These are phyloP conservation scores for Talaromyces sp. DNA, from an alignment of 2,329 filamentous ascomycete species.

Conservation along the genomic window DNA sequence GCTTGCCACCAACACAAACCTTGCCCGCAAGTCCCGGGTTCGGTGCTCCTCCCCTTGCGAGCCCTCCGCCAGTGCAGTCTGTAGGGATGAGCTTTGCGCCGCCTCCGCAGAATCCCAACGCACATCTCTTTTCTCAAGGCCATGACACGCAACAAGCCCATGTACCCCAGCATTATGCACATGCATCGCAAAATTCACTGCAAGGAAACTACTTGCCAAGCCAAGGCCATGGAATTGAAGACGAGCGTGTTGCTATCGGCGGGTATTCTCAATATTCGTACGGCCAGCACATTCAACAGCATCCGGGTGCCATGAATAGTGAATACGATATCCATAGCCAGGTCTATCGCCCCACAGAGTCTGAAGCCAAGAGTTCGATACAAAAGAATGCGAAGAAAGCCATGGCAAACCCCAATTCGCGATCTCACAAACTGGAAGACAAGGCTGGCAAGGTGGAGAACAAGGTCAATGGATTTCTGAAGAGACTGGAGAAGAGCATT, in stretches of 20 bases:
- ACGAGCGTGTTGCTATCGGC: constrained; percentile 21
- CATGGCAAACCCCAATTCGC: constrained; percentile 27
- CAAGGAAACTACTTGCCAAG: constrained; percentile 15
- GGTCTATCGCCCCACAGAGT: constrained; percentile 43
- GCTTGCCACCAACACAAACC: constrained; percentile 24
- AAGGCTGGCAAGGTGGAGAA: constrained; percentile 36
- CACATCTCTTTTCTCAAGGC: constrained; percentile 29
- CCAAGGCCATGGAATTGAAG: constrained; percentile 12
- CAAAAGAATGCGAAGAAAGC: constrained; percentile 31
- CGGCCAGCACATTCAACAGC: constrained; percentile 25
- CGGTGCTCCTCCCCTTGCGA: constrained; percentile 17
- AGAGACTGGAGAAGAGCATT: constrained; percentile 41
- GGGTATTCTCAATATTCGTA: constrained; percentile 43
- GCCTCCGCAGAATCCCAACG: constrained; percentile 30
- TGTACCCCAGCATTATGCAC: constrained; percentile 11
- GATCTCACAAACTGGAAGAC: constrained; percentile 35
- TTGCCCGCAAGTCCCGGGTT: constrained; percentile 26
- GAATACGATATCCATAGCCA: constrained; percentile 44
- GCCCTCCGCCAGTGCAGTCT: constrained; percentile 14
- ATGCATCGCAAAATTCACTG: constrained; percentile 16
- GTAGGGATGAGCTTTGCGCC: constrained; percentile 29
- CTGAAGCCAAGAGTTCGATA: constrained; percentile 33
- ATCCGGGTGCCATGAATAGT: constrained; percentile 17
- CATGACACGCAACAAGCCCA: constrained; percentile 16
- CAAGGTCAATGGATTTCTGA: constrained; percentile 41